Base-by-base conservation (phyloP, 2,329 filamentous ascomycete genomes). In the Orbilia quercus region DNA sequence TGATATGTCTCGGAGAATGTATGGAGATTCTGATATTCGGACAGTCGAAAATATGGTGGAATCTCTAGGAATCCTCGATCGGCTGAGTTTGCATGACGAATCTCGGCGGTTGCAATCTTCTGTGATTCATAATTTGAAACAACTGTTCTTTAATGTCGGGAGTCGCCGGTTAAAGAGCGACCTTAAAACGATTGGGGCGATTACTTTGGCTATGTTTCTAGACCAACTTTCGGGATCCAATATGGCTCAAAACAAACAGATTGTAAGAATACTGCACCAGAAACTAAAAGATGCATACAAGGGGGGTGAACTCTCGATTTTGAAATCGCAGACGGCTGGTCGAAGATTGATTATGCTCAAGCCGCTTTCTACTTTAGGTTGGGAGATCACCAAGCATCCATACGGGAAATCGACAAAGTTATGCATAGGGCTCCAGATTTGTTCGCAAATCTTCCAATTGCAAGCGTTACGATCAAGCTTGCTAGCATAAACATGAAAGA, bases 401-500 rank as follows among this genome's bases (percentile, higher is more conserved):
- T 51, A 5, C 47, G 47, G 4, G 47, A 51, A 18, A 25, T 51
- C 6, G 47, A 31, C 9, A 28, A 31, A 55, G 54, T 20, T 4
- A 36, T 60, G 7, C 22, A 57, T 28, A 22, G 34, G 25, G 25
- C 25, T 28, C 34, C 34, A 7, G n/a, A 7, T 5, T 9, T 40
- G 20, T 57, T 57, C 20, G 20, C 25, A 7, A 34, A 50, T 6
- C n/a, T 31, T 2, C 2, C 3, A 28, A 2, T 31, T 7, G 20
- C 45, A 6, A 28, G 45, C 2, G 9, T 5, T 7, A 7, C 45
- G 9, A 58, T 58, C 11, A 31, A 28, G 5, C 14, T 57, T 25
- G 36, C 51, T 5, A 58, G 14, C 2, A 18, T 40, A 7, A 20
- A 50, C 23, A 57, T 66, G 62, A 58, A 31, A 2, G 28, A 25